Conservation (phyloP, 2,329 filamentous ascomycete genomes). For the Colletotrichum lupini region DNA sequence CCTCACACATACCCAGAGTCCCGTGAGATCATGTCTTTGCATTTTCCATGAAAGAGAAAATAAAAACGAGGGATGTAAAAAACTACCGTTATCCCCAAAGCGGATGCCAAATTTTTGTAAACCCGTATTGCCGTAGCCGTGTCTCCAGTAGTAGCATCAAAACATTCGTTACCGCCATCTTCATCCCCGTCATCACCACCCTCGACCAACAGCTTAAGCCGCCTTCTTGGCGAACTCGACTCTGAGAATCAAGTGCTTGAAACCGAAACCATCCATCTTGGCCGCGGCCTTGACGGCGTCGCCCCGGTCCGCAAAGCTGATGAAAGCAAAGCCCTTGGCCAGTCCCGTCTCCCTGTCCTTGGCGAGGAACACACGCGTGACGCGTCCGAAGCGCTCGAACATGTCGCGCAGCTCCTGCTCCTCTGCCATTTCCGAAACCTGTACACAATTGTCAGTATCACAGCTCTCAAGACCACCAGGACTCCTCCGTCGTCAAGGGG, state of each 20-base stretch:
- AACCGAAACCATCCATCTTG: slow-evolving; percentile 97
- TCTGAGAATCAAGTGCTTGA: slow-evolving; percentile 86
- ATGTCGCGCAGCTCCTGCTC: slow-evolving; percentile 95
- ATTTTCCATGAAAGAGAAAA: slow-evolving; percentile 22
- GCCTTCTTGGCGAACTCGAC: slow-evolving; percentile 90
- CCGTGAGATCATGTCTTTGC: slow-evolving; percentile 32
- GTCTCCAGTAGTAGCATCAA: slow-evolving; percentile 34
- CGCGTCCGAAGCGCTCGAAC: slow-evolving; percentile 97
- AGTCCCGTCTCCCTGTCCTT: slow-evolving; percentile 97
- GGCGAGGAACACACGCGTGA: slow-evolving; percentile 96
- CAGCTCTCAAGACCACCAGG: background rate
- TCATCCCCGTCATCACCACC: background rate
- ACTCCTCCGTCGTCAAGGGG: background rate
- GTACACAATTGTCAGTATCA: slow-evolving; percentile 42
- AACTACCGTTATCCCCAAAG: slow-evolving; percentile 31
- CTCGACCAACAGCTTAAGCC: slow-evolving; percentile 40
- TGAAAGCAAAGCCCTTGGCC: slow-evolving; percentile 99
- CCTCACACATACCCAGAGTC: background rate
- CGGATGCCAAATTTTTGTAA: slow-evolving; percentile 32
- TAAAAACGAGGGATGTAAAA: slow-evolving; percentile 4
- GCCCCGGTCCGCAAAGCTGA: slow-evolving; percentile 90
- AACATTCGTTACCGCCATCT: slow-evolving; percentile 23
- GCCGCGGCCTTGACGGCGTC: slow-evolving; percentile 94
- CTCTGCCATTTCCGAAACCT: slow-evolving; percentile 98
- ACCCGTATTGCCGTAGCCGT: slow-evolving; percentile 33